Evolutionary conservation across 1,284 basidiomycete species (phyloP).

Genomic region (Caloboletus firmus): DNA sequence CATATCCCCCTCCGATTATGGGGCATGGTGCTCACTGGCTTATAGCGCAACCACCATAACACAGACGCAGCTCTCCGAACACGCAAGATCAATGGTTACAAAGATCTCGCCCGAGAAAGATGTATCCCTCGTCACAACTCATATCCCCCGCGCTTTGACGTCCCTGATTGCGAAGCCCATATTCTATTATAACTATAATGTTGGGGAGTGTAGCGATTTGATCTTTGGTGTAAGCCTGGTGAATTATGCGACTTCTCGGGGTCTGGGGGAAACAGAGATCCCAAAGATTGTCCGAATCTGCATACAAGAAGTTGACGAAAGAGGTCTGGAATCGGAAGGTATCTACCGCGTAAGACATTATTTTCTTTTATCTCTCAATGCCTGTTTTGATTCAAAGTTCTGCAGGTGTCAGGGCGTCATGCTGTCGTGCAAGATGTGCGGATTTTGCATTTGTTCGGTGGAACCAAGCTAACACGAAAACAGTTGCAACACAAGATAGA

Average conservation of each 20-base stretch:
- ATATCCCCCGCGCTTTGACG: conserved; percentile 59
- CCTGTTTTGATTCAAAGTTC: conserved; percentile 7
- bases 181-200: conserved; percentile 77
- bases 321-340: conserved; percentile 82
- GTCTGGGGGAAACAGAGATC: conserved; percentile 69
- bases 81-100: conserved; percentile 57
- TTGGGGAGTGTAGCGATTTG: conserved; percentile 86
- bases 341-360: conserved; percentile 68
- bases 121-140: conserved; percentile 52
- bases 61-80: conserved; percentile 64
- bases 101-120: conserved; percentile 73
- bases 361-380: neutral
- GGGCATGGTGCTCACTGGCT: conserved; percentile 16
- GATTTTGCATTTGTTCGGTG: neutral
- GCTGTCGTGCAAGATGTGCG: conserved; percentile 79
- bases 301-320: conserved; percentile 79
- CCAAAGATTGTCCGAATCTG: conserved; percentile 87
- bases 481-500: conserved; percentile 89
- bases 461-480: conserved; percentile 11
- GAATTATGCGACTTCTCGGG: conserved; percentile 88
- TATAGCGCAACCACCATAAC: conserved; percentile 66
- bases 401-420: conserved; percentile 79
- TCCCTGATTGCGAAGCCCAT: conserved; percentile 64
- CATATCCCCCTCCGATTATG: conserved; percentile 3
- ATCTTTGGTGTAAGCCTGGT: conserved; percentile 91